phyloP scores from a whole-genome alignment of 2,329 filamentous ascomycete genomes.

The Onygenales sp. region DNA sequence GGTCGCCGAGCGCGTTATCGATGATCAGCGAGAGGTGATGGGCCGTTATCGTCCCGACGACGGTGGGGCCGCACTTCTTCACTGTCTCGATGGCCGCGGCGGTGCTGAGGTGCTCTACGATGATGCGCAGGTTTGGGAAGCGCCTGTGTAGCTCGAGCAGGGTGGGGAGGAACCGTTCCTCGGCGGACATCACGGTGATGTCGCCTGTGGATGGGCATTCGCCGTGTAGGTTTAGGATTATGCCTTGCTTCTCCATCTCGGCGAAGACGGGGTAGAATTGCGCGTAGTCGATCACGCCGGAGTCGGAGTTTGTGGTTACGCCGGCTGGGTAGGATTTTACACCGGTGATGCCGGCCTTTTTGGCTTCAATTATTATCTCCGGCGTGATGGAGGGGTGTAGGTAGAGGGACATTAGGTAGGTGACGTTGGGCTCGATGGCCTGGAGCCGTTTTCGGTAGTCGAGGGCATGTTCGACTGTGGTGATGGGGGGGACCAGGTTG shows the following conservation, averaged over 20 bases:
- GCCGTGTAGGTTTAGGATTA: slow-evolving; percentile 90
- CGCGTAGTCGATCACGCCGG: slow-evolving; percentile 36
- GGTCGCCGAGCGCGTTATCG: slow-evolving; percentile 61
- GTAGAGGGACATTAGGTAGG: slow-evolving; percentile 67
- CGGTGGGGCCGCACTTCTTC: slow-evolving; percentile 62
- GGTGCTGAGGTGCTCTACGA: slow-evolving; percentile 82
- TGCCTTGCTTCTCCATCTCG: slow-evolving; percentile 76
- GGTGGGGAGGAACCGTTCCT: slow-evolving; percentile 71
- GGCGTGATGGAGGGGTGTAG: slow-evolving; percentile 56
- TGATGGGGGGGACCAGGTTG: slow-evolving; percentile 56
- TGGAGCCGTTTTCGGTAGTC: slow-evolving; percentile 56
- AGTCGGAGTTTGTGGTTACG: slow-evolving; percentile 50
- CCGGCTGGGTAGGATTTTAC: slow-evolving; percentile 45
- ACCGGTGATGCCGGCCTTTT: slow-evolving; percentile 60
- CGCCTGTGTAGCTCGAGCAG: slow-evolving; percentile 60
- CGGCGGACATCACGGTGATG: slow-evolving; percentile 56
- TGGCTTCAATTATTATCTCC: slow-evolving; percentile 62
- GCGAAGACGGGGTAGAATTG: slow-evolving; percentile 56
- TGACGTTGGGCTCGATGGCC: slow-evolving; percentile 52
- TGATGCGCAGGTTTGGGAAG: slow-evolving; percentile 52
- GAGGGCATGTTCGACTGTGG: slow-evolving; percentile 52
- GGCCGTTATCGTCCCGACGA: slow-evolving; percentile 70
- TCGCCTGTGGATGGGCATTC: slow-evolving; percentile 57
- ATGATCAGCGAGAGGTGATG: slow-evolving; percentile 77
- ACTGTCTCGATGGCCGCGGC: slow-evolving; percentile 72